A percentile compares a stretch with the other conserved stretches of the same genome.
Evolutionary conservation across 192 early-diverging fungal genomes (phyloP).

Genomic region (Funneliformis mosseae): DNA sequence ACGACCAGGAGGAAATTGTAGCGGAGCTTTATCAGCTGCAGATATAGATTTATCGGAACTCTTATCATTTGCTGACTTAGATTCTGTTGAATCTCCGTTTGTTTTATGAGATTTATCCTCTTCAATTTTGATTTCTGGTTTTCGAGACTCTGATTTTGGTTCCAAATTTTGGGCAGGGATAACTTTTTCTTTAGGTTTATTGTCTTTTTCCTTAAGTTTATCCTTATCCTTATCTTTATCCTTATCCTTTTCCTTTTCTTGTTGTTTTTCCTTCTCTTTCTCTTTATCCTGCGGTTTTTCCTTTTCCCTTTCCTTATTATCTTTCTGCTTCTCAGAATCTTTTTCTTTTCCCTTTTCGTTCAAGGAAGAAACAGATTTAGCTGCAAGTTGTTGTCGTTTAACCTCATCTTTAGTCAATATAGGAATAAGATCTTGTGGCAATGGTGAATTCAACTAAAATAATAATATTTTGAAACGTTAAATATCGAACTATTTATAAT

Average conservation of each 20-base stretch:
- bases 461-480: not conserved
- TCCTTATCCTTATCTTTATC: not conserved
- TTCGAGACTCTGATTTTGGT: not conserved
- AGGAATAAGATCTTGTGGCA: constrained; percentile 80
- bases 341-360: constrained; percentile 20
- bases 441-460: constrained; percentile 70
- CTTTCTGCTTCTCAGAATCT: constrained; percentile 7
- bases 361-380: constrained; percentile 8
- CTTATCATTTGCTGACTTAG: not conserved
- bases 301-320: constrained; percentile 10
- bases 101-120: constrained; percentile 24
- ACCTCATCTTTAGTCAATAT: constrained; percentile 65
- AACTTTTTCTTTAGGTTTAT: constrained; percentile 33
- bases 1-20: not conserved
- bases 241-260: constrained; percentile 31
- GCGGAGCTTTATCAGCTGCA: constrained; percentile 33
- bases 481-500: not conserved
- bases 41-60: constrained; percentile 20
- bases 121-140: constrained; percentile 25
- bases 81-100: not conserved
- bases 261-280: constrained; percentile 32
- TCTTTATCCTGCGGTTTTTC: constrained; percentile 36
- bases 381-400: not conserved
- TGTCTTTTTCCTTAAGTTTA: constrained; percentile 17
- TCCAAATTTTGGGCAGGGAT: constrained; percentile 4